phyloP scores from a whole-genome alignment of 805 yeast species.

The Saturnispora besseyi region DNA sequence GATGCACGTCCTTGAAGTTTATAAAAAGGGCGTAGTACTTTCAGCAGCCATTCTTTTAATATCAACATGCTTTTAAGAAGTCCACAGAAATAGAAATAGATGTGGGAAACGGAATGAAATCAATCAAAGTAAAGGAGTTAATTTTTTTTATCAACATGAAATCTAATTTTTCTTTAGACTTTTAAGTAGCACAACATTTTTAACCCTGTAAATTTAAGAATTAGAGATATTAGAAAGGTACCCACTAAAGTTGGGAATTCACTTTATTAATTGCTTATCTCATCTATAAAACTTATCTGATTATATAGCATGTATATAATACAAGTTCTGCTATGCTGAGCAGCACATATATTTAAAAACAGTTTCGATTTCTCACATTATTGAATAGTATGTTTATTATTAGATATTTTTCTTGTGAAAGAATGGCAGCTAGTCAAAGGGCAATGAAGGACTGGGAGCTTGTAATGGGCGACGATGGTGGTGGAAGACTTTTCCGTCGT shows the following conservation, averaged over 20 bases:
- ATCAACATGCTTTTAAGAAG: not conserved
- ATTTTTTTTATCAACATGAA: not conserved
- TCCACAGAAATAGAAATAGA: not conserved
- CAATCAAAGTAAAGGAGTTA: not conserved
- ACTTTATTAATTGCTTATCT: too few relatives aligned
- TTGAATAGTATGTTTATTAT: too few relatives aligned
- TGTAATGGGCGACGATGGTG: conserved; percentile 10
- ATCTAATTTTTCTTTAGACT: too few relatives aligned
- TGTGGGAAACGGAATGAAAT: not conserved
- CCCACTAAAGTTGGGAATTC: too few relatives aligned
- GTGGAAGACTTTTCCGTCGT: not conserved
- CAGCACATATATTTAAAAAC: too few relatives aligned
- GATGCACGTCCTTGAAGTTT: conserved; percentile 23
- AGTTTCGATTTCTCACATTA: too few relatives aligned
- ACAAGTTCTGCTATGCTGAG: too few relatives aligned
- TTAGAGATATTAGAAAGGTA: too few relatives aligned
- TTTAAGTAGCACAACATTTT: too few relatives aligned
- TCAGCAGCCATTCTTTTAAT: not conserved
- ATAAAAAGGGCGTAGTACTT: conserved; percentile 17
- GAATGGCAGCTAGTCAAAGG: conserved; percentile 22
- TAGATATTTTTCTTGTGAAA: not conserved
- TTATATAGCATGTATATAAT: too few relatives aligned
- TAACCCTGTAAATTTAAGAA: too few relatives aligned
- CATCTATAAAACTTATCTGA: too few relatives aligned
- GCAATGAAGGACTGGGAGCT: conserved; percentile 32